phyloP scores from a whole-genome alignment of 164 flowering plant species.

The Macadamia tetraphylla region DNA sequence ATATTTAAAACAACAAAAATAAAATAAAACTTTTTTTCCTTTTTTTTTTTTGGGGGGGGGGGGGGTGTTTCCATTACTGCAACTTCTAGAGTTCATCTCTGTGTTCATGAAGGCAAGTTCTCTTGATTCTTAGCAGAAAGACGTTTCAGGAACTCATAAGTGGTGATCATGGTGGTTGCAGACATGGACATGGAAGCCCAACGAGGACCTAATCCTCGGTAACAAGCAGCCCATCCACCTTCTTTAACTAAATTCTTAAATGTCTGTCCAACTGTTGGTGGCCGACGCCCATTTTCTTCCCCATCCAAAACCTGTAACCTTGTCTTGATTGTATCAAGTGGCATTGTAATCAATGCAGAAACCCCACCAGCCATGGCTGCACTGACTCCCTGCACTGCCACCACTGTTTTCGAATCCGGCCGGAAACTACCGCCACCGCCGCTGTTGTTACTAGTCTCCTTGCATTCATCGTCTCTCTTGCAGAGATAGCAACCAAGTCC shows the following conservation, averaged over 20 bases:
- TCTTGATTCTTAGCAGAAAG: constrained; percentile 62
- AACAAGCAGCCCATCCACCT: constrained; percentile 74
- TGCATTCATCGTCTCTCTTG: constrained; percentile 24
- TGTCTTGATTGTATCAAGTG: constrained; percentile 85
- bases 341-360: constrained; percentile 82
- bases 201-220: constrained; percentile 78
- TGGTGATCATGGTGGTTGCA: constrained; percentile 83
- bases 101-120: constrained; percentile 18
- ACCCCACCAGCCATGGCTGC: constrained; percentile 86
- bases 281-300: constrained; percentile 42
- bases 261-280: constrained; percentile 41
- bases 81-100: constrained; percentile 6
- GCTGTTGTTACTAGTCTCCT: not conserved
- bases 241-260: constrained; percentile 55
- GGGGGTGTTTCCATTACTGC: no score
- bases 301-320: constrained; percentile 77
- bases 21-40: not conserved
- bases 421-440: constrained; percentile 16
- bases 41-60: no score
- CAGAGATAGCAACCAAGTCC: constrained; percentile 34
- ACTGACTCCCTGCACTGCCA: constrained; percentile 74
- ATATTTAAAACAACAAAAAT: not conserved
- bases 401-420: constrained; percentile 44
- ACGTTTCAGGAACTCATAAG: constrained; percentile 72
- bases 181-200: constrained; percentile 86